These are phyloP conservation scores for Gracilaria vermiculophylla DNA, from an alignment of 23 red algal species.

Conservation along the genomic window DNA sequence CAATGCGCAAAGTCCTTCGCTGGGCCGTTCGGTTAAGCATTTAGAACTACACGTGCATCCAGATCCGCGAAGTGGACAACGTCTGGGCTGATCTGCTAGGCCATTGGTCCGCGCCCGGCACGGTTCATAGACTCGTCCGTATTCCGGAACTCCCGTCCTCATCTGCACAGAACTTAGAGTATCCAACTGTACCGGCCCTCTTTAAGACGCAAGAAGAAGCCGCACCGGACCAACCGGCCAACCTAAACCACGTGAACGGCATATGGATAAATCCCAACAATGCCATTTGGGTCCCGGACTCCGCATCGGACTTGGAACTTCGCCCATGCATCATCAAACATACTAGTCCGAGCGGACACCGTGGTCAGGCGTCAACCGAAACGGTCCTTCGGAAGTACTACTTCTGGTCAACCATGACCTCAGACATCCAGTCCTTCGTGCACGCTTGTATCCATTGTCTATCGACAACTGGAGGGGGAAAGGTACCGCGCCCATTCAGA, in stretches of 20 bases:
- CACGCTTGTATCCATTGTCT: too few relatives aligned
- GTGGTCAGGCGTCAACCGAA: too few relatives aligned
- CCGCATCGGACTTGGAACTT: neutral
- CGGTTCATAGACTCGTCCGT: neutral
- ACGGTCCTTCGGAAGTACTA: too few relatives aligned
- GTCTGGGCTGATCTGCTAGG: slow-evolving; percentile 1
- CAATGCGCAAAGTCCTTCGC: slow-evolving; percentile 14
- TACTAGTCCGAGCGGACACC: too few relatives aligned
- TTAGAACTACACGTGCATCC: slow-evolving; percentile 1
- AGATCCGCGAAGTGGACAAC: neutral
- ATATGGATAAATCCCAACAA: neutral
- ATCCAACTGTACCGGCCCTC: neutral
- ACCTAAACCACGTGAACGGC: neutral
- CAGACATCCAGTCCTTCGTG: too few relatives aligned
- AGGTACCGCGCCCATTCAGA: too few relatives aligned
- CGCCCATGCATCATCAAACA: too few relatives aligned
- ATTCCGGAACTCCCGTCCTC: neutral
- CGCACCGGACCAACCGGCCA: neutral
- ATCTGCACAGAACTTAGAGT: slow-evolving; percentile 6
- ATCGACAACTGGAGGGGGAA: too few relatives aligned
- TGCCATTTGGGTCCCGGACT: slow-evolving; percentile 2
- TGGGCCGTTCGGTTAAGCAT: slow-evolving; percentile 18
- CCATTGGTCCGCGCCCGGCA: neutral
- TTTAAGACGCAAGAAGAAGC: neutral
- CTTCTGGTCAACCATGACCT: too few relatives aligned